phyloP scores from a whole-genome alignment of 495 filamentous ascomycete species.

The Hypoxylon fragiforme region DNA sequence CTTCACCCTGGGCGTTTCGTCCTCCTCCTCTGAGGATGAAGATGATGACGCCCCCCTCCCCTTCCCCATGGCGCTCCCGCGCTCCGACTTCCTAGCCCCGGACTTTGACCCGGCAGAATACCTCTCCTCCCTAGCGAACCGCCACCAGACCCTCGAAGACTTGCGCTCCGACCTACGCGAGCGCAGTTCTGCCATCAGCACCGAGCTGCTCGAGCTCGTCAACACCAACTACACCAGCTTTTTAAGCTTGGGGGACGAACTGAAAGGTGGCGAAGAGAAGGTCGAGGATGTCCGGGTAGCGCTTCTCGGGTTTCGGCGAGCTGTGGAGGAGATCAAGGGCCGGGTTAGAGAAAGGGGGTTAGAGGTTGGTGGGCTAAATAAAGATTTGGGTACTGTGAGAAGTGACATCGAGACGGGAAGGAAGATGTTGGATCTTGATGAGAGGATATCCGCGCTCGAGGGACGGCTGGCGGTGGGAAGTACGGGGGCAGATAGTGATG shows the following conservation, averaged over 20 bases:
- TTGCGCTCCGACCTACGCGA: slow-evolving; percentile 81
- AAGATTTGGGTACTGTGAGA: slow-evolving; percentile 46
- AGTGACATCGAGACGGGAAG: slow-evolving; percentile 59
- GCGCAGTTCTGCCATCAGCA: slow-evolving; percentile 70
- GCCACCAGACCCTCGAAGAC: slow-evolving; percentile 96
- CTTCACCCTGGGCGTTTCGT: slow-evolving; percentile 39
- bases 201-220: slow-evolving; percentile 89
- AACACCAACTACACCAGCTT: slow-evolving; percentile 94
- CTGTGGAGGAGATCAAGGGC: slow-evolving; percentile 60
- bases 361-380: slow-evolving; percentile 46
- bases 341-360: slow-evolving; percentile 52
- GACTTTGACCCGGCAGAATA: slow-evolving; percentile 81
- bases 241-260: slow-evolving; percentile 74
- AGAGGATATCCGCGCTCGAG: slow-evolving; percentile 75
- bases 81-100: slow-evolving; percentile 74
- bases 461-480: slow-evolving; percentile 58
- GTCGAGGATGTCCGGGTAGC: slow-evolving; percentile 90
- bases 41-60: slow-evolving; percentile 67
- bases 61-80: slow-evolving; percentile 79
- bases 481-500: slow-evolving; percentile 37
- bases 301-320: slow-evolving; percentile 78
- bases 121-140: slow-evolving; percentile 78
- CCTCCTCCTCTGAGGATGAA: slow-evolving; percentile 43
- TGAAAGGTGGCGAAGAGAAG: slow-evolving; percentile 87
- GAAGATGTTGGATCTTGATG: slow-evolving; percentile 69